Percentiles rank a stretch among this genome's conserved stretches.
Conservation (phyloP, 2,329 filamentous ascomycete genomes). For the Sclerotinia subarctica region DNA sequence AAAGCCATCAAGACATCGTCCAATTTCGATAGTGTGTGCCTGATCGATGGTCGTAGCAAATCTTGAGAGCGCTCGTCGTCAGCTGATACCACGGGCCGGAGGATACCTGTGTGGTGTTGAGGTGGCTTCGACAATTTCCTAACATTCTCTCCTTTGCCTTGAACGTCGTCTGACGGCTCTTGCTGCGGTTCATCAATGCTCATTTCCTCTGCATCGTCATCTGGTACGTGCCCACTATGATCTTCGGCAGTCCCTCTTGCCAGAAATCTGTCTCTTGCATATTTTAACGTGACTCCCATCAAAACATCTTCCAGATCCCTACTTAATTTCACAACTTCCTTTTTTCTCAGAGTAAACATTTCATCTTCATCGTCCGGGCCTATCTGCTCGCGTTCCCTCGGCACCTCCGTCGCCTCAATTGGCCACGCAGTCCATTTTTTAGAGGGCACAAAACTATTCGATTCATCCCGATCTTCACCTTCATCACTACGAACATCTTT, state of each 20-base stretch:
- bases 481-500: conserved; percentile 28
- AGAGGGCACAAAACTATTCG: conserved; percentile 48
- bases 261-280: conserved; percentile 64
- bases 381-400: conserved; percentile 52
- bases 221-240: conserved; percentile 20
- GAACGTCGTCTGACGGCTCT: background rate
- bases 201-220: conserved; percentile 25
- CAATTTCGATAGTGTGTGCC: conserved; percentile 67
- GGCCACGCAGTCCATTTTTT: conserved; percentile 85
- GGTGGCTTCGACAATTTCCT: conserved; percentile 16
- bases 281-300: conserved; percentile 60
- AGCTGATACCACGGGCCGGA: conserved; percentile 55
- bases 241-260: conserved; percentile 34
- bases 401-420: conserved; percentile 59
- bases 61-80: conserved; percentile 67
- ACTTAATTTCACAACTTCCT: conserved; percentile 50
- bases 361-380: conserved; percentile 48
- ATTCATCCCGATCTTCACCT: conserved; percentile 32
- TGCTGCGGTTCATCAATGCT: conserved; percentile 3
- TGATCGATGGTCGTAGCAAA: conserved; percentile 64
- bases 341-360: conserved; percentile 49
- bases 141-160: conserved; percentile 21
- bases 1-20: conserved; percentile 69
- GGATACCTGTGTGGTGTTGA: background rate
- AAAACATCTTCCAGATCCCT: conserved; percentile 67